These are phyloP conservation scores for Usnea hakonensis DNA, from an alignment of 495 filamentous ascomycete species.

Conservation along the genomic window DNA sequence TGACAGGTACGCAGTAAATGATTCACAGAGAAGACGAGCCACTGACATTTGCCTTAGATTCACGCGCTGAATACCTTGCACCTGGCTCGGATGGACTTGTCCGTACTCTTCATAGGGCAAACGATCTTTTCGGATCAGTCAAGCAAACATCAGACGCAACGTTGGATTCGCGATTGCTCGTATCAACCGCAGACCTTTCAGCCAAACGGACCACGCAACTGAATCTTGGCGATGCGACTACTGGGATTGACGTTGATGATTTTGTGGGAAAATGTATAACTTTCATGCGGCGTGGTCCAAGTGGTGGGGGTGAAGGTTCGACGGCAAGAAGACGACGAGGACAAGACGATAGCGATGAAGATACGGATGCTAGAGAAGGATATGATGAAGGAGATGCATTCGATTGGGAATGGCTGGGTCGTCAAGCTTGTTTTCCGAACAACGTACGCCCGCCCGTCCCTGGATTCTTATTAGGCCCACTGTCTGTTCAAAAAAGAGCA, in stretches of 20 bases:
- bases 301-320: slow-evolving; percentile 25
- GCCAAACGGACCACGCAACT: slow-evolving; percentile 65
- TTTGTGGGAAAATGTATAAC: slow-evolving; percentile 86
- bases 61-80: slow-evolving; percentile 57
- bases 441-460: slow-evolving; percentile 69
- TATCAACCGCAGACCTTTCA: slow-evolving; percentile 67
- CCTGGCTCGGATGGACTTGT: slow-evolving; percentile 53
- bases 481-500: slow-evolving; percentile 78
- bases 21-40: not conserved
- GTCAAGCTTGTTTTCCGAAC: slow-evolving; percentile 60
- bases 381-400: slow-evolving; percentile 66
- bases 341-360: slow-evolving; percentile 31
- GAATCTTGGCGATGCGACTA: slow-evolving; percentile 57
- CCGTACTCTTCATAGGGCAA: slow-evolving; percentile 54
- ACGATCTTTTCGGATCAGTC: slow-evolving; percentile 58
- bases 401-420: slow-evolving; percentile 83
- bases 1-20: slow-evolving; percentile 47
- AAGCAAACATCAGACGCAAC: slow-evolving; percentile 91
- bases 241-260: slow-evolving; percentile 82
- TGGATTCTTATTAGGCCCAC: slow-evolving; percentile 79
- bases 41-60: slow-evolving; percentile 40
- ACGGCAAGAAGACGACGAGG: slow-evolving; percentile 17
- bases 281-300: slow-evolving; percentile 65
- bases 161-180: slow-evolving; percentile 77
- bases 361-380: slow-evolving; percentile 29